phyloP scores from a whole-genome alignment of 164 flowering plant species.

The Stephania cephalantha region DNA sequence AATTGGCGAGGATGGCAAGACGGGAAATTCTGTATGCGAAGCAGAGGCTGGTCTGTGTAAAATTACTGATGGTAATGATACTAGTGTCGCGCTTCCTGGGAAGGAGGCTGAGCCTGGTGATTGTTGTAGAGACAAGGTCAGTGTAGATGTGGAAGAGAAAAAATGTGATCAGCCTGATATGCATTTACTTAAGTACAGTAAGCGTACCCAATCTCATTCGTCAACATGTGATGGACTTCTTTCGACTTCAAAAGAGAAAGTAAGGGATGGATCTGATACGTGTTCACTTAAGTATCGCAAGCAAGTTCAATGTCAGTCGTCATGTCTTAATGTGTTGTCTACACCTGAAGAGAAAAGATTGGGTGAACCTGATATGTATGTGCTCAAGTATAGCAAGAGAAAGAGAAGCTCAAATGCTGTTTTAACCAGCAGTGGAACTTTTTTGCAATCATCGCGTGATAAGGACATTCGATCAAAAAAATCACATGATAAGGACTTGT shows the following conservation, averaged over 20 bases:
- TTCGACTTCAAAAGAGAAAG: neutral
- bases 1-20: constrained; percentile 6
- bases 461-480: neutral
- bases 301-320: neutral
- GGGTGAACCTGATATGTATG: neutral
- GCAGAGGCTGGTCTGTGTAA: neutral
- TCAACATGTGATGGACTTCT: constrained; percentile 4
- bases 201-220: neutral
- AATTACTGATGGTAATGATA: constrained; percentile 5
- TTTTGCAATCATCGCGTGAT: constrained; percentile 5
- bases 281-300: neutral
- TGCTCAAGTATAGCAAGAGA: neutral
- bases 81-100: constrained; percentile 8
- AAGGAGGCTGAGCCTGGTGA: constrained; percentile 24
- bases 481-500: constrained; percentile 8
- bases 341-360: neutral
- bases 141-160: constrained; percentile 12
- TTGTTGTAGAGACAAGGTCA: constrained; percentile 22
- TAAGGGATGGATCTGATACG: neutral
- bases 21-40: constrained; percentile 1
- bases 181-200: neutral
- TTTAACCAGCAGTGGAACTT: neutral
- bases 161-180: neutral
- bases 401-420: neutral
- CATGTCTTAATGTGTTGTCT: neutral